Conservation (phyloP, 805 yeast species). For the Komagataella phaffii region DNA sequence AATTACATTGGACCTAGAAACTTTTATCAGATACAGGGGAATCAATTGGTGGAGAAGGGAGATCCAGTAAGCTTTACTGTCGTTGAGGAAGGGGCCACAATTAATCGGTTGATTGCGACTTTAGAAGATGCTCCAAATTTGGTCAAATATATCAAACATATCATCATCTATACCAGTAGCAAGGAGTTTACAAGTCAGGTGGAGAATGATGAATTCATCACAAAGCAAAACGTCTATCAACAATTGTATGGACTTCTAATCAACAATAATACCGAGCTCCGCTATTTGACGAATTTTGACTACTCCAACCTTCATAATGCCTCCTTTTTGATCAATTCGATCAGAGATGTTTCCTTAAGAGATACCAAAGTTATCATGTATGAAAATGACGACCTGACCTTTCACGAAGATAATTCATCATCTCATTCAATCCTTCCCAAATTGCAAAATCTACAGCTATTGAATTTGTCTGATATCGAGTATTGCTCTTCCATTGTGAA, state of each 20-base stretch:
- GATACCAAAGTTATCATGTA: not conserved
- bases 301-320: not conserved
- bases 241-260: not conserved
- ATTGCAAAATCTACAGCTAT: not conserved
- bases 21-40: not conserved
- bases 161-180: not conserved
- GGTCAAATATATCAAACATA: not conserved
- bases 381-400: not conserved
- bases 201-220: not conserved
- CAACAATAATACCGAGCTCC: not conserved
- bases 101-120: not conserved
- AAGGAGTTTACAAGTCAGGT: not conserved
- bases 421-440: not conserved
- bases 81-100: not conserved
- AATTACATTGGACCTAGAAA: not conserved
- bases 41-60: not conserved
- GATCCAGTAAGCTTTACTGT: not conserved
- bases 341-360: not conserved
- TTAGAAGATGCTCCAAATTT: not conserved
- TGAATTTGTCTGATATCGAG: not conserved
- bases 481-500: not conserved
- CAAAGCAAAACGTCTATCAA: not conserved
- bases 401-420: not conserved
- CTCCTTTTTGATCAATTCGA: not conserved
- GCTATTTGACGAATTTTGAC: not conserved